Conservation (phyloP, 2,329 filamentous ascomycete species). For the Pseudopyricularia javanii region DNA sequence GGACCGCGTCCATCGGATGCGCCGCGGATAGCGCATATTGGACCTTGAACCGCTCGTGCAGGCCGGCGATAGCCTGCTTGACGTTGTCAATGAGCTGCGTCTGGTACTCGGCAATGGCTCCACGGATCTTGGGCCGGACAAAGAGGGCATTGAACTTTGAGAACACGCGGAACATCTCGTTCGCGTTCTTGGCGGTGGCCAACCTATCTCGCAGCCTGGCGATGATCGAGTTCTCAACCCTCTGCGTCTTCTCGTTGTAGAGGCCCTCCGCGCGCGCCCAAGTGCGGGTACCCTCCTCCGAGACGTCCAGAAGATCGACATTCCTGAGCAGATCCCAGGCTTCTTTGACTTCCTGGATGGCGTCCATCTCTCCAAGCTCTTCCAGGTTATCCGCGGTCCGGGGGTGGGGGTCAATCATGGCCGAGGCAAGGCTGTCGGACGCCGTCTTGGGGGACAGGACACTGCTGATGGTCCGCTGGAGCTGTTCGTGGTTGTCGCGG, state of each 20-base stretch:
- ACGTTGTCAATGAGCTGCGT: constrained; percentile 97
- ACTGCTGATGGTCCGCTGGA: constrained; percentile 91
- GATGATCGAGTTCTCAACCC: constrained; percentile 98
- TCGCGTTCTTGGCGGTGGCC: constrained; percentile 90
- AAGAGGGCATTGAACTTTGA: constrained; percentile 99
- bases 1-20: constrained; percentile 94
- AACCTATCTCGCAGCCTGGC: constrained; percentile 82
- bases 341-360: constrained; percentile 88
- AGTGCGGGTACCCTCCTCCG: constrained; percentile 73
- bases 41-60: constrained; percentile 97
- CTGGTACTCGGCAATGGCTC: constrained; percentile 96
- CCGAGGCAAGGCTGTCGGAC: constrained; percentile 47
- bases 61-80: constrained; percentile 82
- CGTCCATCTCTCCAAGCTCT: constrained; percentile 94
- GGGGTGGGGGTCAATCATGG: constrained; percentile 29
- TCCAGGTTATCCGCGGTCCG: constrained; percentile 57
- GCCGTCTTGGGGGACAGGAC: constrained; percentile 72
- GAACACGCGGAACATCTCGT: constrained; percentile 99
- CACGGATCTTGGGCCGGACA: constrained; percentile 95
- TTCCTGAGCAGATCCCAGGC: constrained; percentile 91
- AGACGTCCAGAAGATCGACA: constrained; percentile 88
- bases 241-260: constrained; percentile 93
- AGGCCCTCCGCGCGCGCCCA: constrained; percentile 92
- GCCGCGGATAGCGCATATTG: constrained; percentile 98
- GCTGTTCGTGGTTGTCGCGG: constrained; percentile 91